Percentiles rank a stretch among this genome's conserved stretches.
Conservation (phyloP, 257 asterid genomes). For the Solanum arcanum region DNA sequence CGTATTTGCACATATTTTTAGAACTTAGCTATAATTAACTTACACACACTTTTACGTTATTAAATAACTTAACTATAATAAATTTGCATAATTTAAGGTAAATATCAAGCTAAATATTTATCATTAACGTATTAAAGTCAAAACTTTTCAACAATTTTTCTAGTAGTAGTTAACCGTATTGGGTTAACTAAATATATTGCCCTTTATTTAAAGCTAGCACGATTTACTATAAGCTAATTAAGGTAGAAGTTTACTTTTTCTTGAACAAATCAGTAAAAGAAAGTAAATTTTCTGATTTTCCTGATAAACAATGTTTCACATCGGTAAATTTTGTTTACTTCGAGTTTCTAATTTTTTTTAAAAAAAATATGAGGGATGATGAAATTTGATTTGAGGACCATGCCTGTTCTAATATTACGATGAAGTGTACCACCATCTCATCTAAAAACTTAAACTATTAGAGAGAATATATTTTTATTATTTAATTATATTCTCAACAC, state of each 20-base stretch:
- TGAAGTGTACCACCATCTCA: too few relatives aligned
- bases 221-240: not conserved
- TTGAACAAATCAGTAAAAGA: not conserved
- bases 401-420: too few relatives aligned
- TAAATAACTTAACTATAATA: not conserved
- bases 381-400: too few relatives aligned
- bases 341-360: too few relatives aligned
- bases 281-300: not conserved
- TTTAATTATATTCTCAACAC: too few relatives aligned
- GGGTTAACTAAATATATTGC: not conserved
- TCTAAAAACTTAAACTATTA: too few relatives aligned
- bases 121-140: too few relatives aligned
- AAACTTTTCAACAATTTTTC: not conserved
- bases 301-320: not conserved
- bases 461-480: accelerated
- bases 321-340: too few relatives aligned
- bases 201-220: not conserved
- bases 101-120: too few relatives aligned
- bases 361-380: too few relatives aligned
- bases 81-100: too few relatives aligned
- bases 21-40: not conserved
- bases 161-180: too few relatives aligned
- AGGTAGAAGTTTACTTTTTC: not conserved
- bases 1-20: not conserved
- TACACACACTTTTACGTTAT: not conserved